Evolutionary conservation across 305 asterid genomes (phyloP), one percentile per base, ranked within the genome.

Genomic region (Rubia tinctorum): DNA sequence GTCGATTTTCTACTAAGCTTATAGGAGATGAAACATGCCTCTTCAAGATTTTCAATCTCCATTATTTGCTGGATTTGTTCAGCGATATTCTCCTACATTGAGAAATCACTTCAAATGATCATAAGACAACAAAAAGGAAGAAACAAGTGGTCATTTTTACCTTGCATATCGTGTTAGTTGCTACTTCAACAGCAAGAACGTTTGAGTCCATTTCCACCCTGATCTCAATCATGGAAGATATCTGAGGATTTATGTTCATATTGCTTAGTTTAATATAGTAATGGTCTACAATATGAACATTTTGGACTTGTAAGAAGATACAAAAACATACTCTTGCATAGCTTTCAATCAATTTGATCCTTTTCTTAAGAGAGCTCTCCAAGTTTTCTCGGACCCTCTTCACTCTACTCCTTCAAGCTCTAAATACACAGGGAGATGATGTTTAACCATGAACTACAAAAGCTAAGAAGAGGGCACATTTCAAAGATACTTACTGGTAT

Each of bases 11-110:
- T 55, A 72, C 44, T 22, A 65, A 56, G 25, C 14, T 39, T 12
- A 66, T 7, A 64, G 22, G 20, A 10, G 8, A 64, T 23, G 13
- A 30, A 37, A 74, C 87, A 44, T 86, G 82, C 98, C 93, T 95
- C 99, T 88, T 95, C 99, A 73, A 95, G 98, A 82, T 95, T 88
- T 83, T 92, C 99, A 66, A 89, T 84, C 79, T 95, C 99, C 96
- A 95, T 90, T 63, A 90, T 90, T 82, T 92, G 98, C 79, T 82
- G 82, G 44, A 95, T 95, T 82, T 92, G 99, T 75, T 88, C 88
- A 53, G 94, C 96, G 30, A 89, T 83, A 74, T 82, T 90, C 85
- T 92, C 99, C 99, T 95, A 92, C 82, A 82, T 56, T 37, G 23
- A 82, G n/a, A 65, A 64, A 79, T 27, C 70, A 22, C 56, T 22